Conservation (phyloP, 305 asterid genomes). For the Solanum chacoense region DNA sequence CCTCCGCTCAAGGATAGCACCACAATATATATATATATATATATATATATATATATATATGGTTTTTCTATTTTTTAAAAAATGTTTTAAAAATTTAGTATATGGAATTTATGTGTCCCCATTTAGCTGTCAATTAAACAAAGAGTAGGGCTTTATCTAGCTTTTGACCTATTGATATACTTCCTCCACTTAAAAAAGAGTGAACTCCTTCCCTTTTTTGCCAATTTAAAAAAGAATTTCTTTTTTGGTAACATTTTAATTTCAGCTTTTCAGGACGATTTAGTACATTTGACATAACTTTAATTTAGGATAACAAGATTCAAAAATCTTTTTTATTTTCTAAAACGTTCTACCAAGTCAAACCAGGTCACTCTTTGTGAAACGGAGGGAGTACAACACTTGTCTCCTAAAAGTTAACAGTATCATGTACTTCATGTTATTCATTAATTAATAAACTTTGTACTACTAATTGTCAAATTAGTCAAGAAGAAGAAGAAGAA, state of each 20-base stretch:
- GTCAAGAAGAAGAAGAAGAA: neutral
- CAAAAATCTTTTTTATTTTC: too few species aligned
- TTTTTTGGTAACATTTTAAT: too few species aligned
- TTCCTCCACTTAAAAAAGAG: too few species aligned
- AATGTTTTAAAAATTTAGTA: neutral
- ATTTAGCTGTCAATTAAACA: neutral
- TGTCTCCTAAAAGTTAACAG: neutral
- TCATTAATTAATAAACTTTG: neutral
- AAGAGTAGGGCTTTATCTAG: neutral
- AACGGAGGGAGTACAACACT: neutral
- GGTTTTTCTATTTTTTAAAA: neutral
- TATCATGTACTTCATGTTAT: neutral
- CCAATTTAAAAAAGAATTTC: rapidly evolving
- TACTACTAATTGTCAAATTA: neutral
- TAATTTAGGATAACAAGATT: too few species aligned
- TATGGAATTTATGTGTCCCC: neutral
- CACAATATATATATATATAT: neutral
- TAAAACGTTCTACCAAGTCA: too few species aligned
- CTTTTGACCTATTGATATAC: neutral
- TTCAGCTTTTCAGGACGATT: rapidly evolving
- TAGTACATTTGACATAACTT: too few species aligned
- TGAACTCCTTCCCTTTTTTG: rapidly evolving
- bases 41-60: too few species aligned
- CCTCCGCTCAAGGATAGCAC: neutral
- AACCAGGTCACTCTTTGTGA: too few species aligned